A percentile compares a stretch with the other conserved stretches of the same genome.
Conservation (phyloP, 2,329 filamentous ascomycete species). For the Niveomyces coronatus region DNA sequence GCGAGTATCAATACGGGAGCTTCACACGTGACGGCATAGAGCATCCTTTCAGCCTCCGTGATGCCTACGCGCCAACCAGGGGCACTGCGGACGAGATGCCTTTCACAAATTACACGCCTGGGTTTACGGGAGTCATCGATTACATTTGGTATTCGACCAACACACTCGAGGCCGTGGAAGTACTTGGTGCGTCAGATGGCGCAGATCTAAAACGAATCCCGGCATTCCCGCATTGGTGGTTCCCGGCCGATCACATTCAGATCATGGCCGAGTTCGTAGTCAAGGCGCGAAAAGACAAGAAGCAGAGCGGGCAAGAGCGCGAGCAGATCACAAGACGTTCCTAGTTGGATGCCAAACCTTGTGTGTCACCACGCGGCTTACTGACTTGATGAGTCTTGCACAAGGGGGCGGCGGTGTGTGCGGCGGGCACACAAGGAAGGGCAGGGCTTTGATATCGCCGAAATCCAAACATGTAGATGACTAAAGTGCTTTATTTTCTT, state of each 20-base stretch:
- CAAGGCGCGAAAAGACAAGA: slow-evolving; percentile 77
- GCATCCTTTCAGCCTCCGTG: slow-evolving; percentile 89
- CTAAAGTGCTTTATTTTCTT: too few species aligned
- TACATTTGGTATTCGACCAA: slow-evolving; percentile 98
- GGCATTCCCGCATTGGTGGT: slow-evolving; percentile 89
- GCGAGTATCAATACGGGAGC: slow-evolving; percentile 76
- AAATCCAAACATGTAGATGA: too few species aligned
- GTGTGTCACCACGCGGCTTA: too few species aligned
- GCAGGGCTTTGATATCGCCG: too few species aligned
- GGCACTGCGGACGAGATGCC: slow-evolving; percentile 74
- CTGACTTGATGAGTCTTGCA: too few species aligned
- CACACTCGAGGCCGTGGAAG: slow-evolving; percentile 68
- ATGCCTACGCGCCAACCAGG: slow-evolving; percentile 73
- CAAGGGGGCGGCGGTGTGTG: too few species aligned
- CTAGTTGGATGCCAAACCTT: too few species aligned
- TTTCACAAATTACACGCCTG: slow-evolving; percentile 94
- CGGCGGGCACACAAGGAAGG: too few species aligned
- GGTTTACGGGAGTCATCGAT: slow-evolving; percentile 87
- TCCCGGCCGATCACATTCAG: slow-evolving; percentile 85
- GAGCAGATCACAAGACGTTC: slow-evolving; percentile 45
- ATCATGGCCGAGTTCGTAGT: slow-evolving; percentile 83
- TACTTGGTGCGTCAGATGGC: slow-evolving; percentile 79
- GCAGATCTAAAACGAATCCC: slow-evolving; percentile 79
- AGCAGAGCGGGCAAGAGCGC: slow-evolving; percentile 47
- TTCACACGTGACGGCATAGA: slow-evolving; percentile 88